These are phyloP conservation scores for Saccharomyces jurei DNA, from an alignment of 805 yeast species.

Conservation along the genomic window DNA sequence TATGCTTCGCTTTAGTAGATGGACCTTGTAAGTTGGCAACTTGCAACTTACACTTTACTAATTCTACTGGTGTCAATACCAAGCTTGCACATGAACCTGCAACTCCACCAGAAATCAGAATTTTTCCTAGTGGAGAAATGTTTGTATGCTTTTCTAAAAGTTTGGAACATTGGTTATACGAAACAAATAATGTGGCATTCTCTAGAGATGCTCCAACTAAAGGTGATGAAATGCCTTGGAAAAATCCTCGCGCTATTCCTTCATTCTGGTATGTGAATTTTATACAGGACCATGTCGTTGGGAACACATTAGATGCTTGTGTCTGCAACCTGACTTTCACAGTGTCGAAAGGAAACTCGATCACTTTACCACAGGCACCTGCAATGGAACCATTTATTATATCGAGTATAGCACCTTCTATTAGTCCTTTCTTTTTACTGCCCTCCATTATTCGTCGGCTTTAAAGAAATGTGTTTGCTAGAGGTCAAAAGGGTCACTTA, in stretches of 20 bases:
- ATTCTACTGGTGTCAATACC: conserved; percentile 84
- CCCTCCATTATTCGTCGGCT: background rate
- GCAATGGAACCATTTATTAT: conserved; percentile 39
- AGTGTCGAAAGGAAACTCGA: conserved; percentile 92
- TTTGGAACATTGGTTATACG: conserved; percentile 45
- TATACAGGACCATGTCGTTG: conserved; percentile 61
- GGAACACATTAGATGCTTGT: conserved; percentile 51
- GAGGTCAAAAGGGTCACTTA: background rate
- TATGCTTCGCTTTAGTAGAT: conserved; percentile 22
- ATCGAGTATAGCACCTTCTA: conserved; percentile 25
- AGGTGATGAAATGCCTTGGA: conserved; percentile 73
- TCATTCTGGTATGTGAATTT: conserved; percentile 53
- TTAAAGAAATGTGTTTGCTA: background rate
- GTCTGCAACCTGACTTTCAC: conserved; percentile 80
- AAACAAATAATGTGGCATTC: conserved; percentile 68
- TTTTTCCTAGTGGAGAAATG: conserved; percentile 34
- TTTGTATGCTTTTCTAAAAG: conserved; percentile 24
- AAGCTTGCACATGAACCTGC: conserved; percentile 79
- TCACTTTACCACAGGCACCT: conserved; percentile 75
- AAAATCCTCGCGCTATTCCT: conserved; percentile 66
- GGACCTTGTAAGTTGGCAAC: conserved; percentile 37
- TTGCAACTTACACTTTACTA: conserved; percentile 82
- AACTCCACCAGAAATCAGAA: conserved; percentile 65
- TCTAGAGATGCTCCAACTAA: conserved; percentile 86
- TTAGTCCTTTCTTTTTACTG: conserved; percentile 5